Percentiles rank a stretch among this genome's conserved stretches.
Conservation (phyloP, 2,329 filamentous ascomycete genomes). For the Didymella lethalis region DNA sequence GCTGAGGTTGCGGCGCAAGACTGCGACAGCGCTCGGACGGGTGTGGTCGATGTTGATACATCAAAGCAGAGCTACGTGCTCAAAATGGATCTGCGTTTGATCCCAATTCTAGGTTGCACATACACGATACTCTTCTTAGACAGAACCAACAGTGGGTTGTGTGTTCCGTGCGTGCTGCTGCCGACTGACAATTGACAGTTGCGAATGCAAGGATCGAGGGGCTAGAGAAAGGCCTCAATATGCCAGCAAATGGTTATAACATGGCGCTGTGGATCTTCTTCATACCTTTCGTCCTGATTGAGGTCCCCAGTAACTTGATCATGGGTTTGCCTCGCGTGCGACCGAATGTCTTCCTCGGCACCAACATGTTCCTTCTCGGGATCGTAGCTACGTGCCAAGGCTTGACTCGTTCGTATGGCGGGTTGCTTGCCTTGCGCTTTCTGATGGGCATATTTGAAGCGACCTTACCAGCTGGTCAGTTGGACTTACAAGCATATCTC, state of each 20-base stretch:
- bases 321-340: constrained; percentile 70
- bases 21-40: constrained; percentile 23
- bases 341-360: constrained; percentile 79
- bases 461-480: constrained; percentile 41
- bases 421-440: constrained; percentile 41
- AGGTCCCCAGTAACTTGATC: constrained; percentile 78
- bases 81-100: constrained; percentile 66
- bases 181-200: constrained; percentile 54
- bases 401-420: constrained; percentile 38
- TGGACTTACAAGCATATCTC: not conserved
- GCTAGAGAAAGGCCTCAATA: constrained; percentile 64
- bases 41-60: constrained; percentile 11
- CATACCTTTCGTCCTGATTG: constrained; percentile 80
- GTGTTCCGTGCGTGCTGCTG: not conserved
- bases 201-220: constrained; percentile 71
- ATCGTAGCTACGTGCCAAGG: constrained; percentile 50
- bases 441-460: constrained; percentile 47
- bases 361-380: constrained; percentile 79
- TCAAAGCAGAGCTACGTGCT: constrained; percentile 58
- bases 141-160: constrained; percentile 65
- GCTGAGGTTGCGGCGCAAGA: constrained; percentile 25
- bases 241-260: constrained; percentile 73
- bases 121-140: constrained; percentile 75
- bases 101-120: constrained; percentile 71
- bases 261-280: constrained; percentile 82